Conservation (phyloP, 2,329 filamentous ascomycete genomes). For the Simplicillium sp. region DNA sequence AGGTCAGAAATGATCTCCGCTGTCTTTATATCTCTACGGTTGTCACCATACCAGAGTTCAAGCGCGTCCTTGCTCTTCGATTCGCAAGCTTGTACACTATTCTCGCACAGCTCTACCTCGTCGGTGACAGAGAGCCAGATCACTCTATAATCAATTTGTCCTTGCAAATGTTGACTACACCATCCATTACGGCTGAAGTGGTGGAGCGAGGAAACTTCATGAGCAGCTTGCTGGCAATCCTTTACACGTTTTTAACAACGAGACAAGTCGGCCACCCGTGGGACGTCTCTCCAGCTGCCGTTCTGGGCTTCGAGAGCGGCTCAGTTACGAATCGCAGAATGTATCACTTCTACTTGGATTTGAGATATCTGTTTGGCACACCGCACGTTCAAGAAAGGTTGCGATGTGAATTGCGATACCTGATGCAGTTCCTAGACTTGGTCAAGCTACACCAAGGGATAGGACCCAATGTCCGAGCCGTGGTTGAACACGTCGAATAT, state of each 20-base stretch:
- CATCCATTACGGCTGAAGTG: conserved; percentile 91
- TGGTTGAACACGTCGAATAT: conserved; percentile 95
- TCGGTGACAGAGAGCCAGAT: conserved; percentile 91
- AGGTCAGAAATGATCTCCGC: conserved; percentile 78
- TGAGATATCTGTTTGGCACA: conserved; percentile 84
- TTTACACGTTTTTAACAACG: conserved; percentile 95
- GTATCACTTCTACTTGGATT: conserved; percentile 95
- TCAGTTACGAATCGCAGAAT: conserved; percentile 91
- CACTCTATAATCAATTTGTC: conserved; percentile 98
- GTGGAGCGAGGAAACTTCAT: conserved; percentile 93
- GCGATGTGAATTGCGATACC: conserved; percentile 73
- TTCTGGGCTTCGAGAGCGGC: conserved; percentile 85
- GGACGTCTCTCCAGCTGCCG: conserved; percentile 77
- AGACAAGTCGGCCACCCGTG: conserved; percentile 91
- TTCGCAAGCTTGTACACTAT: conserved; percentile 93
- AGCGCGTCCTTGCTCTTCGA: conserved; percentile 82
- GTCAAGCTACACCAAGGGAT: conserved; percentile 96
- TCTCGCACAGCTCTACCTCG: conserved; percentile 86
- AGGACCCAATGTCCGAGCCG: conserved; percentile 81
- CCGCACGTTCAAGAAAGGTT: conserved; percentile 81
- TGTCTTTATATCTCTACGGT: conserved; percentile 95
- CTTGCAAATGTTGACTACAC: conserved; percentile 90
- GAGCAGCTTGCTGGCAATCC: conserved; percentile 87
- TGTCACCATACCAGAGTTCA: conserved; percentile 91
- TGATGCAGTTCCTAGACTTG: conserved; percentile 89